phyloP scores from a whole-genome alignment of 2,329 filamentous ascomycete genomes.

The Nigrospora sphaerica region DNA sequence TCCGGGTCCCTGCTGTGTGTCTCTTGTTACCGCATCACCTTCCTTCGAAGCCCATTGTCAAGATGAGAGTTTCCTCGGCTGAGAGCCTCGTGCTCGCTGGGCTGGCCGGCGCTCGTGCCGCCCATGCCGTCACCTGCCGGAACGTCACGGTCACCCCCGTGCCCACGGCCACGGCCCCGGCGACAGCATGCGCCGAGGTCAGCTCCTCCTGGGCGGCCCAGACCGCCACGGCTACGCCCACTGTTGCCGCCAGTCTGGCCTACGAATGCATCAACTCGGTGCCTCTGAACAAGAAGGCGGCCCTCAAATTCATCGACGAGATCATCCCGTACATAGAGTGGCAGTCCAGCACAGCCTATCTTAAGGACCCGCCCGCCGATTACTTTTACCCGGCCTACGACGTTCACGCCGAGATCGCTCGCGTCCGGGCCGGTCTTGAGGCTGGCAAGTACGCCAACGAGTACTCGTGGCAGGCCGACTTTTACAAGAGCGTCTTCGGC shows the following conservation, averaged over 20 bases:
- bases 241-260: constrained; percentile 28
- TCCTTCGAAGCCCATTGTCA: too few relatives aligned
- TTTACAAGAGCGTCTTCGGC: constrained; percentile 29
- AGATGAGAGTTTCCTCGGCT: not conserved
- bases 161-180: constrained; percentile 11
- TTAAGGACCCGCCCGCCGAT: constrained; percentile 27
- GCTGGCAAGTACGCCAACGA: constrained; percentile 29
- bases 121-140: constrained; percentile 2
- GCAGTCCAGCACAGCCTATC: constrained; percentile 29
- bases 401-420: constrained; percentile 25
- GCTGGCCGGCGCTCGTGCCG: too few relatives aligned
- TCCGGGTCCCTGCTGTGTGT: too few relatives aligned
- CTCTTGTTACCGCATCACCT: too few relatives aligned
- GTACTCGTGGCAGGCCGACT: constrained; percentile 31
- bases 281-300: constrained; percentile 29
- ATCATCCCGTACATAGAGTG: constrained; percentile 33
- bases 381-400: constrained; percentile 31
- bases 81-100: not conserved
- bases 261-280: constrained; percentile 33
- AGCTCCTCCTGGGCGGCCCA: constrained; percentile 21
- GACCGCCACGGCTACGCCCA: constrained; percentile 18
- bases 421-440: constrained; percentile 22
- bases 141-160: constrained; percentile 7
- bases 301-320: constrained; percentile 29
- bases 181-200: constrained; percentile 20